Conservation (phyloP, 441 rosid species). For the Euphorbia corollata region DNA sequence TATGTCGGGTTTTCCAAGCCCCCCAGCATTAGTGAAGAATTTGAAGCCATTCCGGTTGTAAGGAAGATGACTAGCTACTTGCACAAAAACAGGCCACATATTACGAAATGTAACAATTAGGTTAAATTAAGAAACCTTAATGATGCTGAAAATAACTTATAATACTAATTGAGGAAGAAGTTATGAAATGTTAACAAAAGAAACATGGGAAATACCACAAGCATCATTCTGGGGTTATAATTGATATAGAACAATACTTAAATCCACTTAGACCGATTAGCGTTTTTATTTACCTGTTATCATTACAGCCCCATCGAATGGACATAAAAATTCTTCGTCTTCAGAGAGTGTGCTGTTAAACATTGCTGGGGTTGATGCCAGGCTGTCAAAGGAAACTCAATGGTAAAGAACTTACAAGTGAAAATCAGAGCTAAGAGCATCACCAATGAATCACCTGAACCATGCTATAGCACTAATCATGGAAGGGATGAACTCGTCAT, state of each 20-base stretch:
- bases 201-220: background rate
- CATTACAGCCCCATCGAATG: conserved; percentile 97
- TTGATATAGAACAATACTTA: background rate
- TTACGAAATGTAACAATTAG: conserved; percentile 17
- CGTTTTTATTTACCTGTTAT: conserved; percentile 56
- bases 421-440: background rate
- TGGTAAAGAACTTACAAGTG: background rate
- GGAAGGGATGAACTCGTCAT: background rate
- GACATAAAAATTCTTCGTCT: conserved; percentile 63
- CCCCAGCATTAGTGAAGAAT: conserved; percentile 89
- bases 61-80: conserved; percentile 97
- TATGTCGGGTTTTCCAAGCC: conserved; percentile 87
- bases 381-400: conserved; percentile 32
- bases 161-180: background rate
- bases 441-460: background rate
- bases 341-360: conserved; percentile 82
- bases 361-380: conserved; percentile 99
- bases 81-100: conserved; percentile 25
- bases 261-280: conserved; percentile 13
- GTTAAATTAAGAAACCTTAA: background rate
- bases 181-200: conserved; percentile 1
- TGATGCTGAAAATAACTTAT: conserved; percentile 7
- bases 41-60: conserved; percentile 95
- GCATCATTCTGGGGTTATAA: conserved; percentile 9
- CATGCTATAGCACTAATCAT: background rate